phyloP scores from a whole-genome alignment of 805 yeast species.

The Danielia reshetovae region DNA sequence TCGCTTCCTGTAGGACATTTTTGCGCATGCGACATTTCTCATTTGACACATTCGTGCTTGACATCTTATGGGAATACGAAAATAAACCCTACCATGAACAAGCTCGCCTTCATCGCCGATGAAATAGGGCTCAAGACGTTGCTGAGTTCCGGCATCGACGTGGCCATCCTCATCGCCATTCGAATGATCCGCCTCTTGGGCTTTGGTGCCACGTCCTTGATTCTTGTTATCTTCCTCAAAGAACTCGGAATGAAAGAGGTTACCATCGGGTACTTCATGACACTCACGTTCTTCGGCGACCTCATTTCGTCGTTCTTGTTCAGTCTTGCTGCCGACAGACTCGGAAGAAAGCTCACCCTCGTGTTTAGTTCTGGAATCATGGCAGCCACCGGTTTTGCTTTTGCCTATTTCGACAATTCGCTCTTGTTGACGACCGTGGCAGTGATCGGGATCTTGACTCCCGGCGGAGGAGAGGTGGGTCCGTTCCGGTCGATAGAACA shows the following conservation, averaged over 20 bases:
- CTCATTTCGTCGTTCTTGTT: constrained; percentile 44
- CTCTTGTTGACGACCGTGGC: constrained; percentile 35
- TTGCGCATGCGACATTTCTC: no score
- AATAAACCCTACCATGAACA: no score
- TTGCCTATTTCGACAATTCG: constrained; percentile 30
- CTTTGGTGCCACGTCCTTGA: constrained; percentile 36
- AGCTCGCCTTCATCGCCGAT: not conserved
- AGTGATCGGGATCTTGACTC: constrained; percentile 50
- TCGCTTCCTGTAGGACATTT: no score
- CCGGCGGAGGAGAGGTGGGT: constrained; percentile 58
- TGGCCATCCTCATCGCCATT: constrained; percentile 26
- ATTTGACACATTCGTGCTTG: no score
- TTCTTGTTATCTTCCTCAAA: constrained; percentile 43
- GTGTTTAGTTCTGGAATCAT: constrained; percentile 37
- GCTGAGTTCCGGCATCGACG: constrained; percentile 26
- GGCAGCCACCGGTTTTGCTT: constrained; percentile 41
- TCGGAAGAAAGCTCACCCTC: constrained; percentile 44
- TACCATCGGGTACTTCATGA: constrained; percentile 46
- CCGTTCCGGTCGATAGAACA: constrained; percentile 59
- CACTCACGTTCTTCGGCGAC: constrained; percentile 49
- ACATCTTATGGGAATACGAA: no score
- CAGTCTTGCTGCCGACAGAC: constrained; percentile 42
- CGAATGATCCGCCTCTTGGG: constrained; percentile 34
- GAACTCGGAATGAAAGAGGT: constrained; percentile 38
- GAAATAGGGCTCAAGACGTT: constrained; percentile 37